Base-by-base conservation (phyloP, 768 basidiomycete genomes). In the Pleurotus citrinopileatus region DNA sequence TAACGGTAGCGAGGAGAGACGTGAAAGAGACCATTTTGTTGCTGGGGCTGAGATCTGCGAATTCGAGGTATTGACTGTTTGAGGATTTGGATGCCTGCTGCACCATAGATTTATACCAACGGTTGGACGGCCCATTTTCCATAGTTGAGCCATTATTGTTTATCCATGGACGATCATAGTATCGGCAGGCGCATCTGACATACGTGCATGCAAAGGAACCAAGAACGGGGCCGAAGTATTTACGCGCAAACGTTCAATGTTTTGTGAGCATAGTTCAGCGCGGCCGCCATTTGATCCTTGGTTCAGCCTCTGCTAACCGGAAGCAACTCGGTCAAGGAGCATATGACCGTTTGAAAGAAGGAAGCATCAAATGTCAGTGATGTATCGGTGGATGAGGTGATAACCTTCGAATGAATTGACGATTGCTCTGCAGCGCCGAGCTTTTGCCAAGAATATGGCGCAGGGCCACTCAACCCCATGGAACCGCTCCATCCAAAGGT, bases 1-100 rank as follows among this genome's bases (percentile, higher is more conserved):
- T 58, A 22, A 51, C 48, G 38, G 59, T 58, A 46, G 60, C 52
- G 36, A 60, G 44, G 28, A 60, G 56, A 34, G 55, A 53, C 27
- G 57, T 46, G 55, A 59, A 57, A 37, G 53, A 42, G 15, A 51
- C 48, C 48, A 51, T 51, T 51, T 19, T 25, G 17, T n/a, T n/a
- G n/a, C n/a, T n/a, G n/a, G n/a, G n/a, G n/a, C n/a, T n/a, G n/a
- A n/a, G n/a, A n/a, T n/a, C n/a, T n/a, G n/a, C n/a, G n/a, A n/a
- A n/a, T n/a, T n/a, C n/a, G n/a, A n/a, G n/a, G n/a, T n/a, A n/a
- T n/a, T n/a, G n/a, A n/a, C n/a, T n/a, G n/a, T 51, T 13, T 7
- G 22, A 36, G 34, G 15, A 51, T 28, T 44, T 23, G 2, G 25
- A 44, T 20, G 15, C n/a, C n/a, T n/a, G n/a, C n/a, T n/a, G n/a